Evolutionary conservation across 2,329 filamentous ascomycete species (phyloP).

Genomic region (Chlorencoelia australis): DNA sequence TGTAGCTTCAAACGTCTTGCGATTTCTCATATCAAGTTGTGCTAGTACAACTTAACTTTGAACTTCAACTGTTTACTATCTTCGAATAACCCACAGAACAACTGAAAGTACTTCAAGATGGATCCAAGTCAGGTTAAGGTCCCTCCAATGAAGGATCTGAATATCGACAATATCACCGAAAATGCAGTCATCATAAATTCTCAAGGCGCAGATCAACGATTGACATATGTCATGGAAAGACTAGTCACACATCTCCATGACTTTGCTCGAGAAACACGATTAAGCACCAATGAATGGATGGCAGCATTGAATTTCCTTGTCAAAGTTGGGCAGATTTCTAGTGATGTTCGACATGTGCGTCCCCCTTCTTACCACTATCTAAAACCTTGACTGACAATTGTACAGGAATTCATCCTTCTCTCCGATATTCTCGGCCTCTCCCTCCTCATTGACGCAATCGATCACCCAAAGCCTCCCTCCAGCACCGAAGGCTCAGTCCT

Average conservation of each 20-base stretch:
- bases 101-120: slow-evolving; percentile 14
- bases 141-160: slow-evolving; percentile 57
- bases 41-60: no score
- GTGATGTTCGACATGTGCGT: slow-evolving; percentile 59
- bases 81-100: no score
- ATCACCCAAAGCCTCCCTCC: slow-evolving; percentile 64
- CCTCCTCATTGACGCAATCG: slow-evolving; percentile 71
- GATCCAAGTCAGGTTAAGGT: slow-evolving; percentile 11
- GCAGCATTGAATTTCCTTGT: slow-evolving; percentile 61
- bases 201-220: slow-evolving; percentile 50
- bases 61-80: no score
- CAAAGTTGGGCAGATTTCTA: slow-evolving; percentile 61
- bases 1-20: no score
- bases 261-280: slow-evolving; percentile 67
- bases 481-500: slow-evolving; percentile 72
- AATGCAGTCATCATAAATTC: slow-evolving; percentile 70
- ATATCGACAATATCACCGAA: slow-evolving; percentile 70
- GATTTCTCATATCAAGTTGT: no score
- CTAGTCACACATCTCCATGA: slow-evolving; percentile 72
- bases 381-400: not conserved
- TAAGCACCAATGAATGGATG: slow-evolving; percentile 74
- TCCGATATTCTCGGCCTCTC: slow-evolving; percentile 72
- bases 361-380: not conserved
- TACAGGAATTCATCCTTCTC: slow-evolving; percentile 68
- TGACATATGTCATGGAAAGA: slow-evolving; percentile 63